phyloP scores from a whole-genome alignment of 1,284 basidiomycete species.

The Hortiboletus rubellus region DNA sequence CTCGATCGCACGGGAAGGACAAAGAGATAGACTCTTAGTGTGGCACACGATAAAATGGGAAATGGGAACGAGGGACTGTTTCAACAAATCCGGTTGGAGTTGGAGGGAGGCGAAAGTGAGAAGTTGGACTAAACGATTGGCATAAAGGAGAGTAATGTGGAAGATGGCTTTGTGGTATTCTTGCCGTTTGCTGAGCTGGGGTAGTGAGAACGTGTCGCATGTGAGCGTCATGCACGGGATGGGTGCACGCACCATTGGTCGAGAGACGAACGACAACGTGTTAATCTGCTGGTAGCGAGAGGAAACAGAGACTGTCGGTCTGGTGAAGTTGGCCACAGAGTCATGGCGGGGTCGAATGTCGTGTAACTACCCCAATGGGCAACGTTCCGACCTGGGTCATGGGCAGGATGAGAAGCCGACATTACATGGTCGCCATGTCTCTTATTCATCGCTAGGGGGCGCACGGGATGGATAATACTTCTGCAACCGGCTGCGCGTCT shows the following conservation, averaged over 20 bases:
- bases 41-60: not conserved
- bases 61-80: not conserved
- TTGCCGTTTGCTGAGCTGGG: not conserved
- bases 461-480: not conserved
- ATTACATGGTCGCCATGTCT: accelerated
- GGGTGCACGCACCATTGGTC: not conserved
- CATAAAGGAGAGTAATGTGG: not conserved
- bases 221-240: not conserved
- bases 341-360: not conserved
- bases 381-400: not conserved
- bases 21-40: too few relatives aligned
- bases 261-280: not conserved
- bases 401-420: not conserved
- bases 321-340: not conserved
- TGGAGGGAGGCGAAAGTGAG: not conserved
- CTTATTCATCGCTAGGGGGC: not conserved
- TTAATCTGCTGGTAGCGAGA: not conserved
- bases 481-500: not conserved
- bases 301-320: not conserved
- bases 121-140: not conserved
- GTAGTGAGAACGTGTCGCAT: not conserved
- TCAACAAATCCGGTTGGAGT: too few relatives aligned
- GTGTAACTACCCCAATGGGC: not conserved
- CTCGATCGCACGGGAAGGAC: too few relatives aligned
- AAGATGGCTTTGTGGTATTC: not conserved